Evolutionary conservation across 345 rosid genomes (phyloP).

Genomic region (Boechera divaricarpa): DNA sequence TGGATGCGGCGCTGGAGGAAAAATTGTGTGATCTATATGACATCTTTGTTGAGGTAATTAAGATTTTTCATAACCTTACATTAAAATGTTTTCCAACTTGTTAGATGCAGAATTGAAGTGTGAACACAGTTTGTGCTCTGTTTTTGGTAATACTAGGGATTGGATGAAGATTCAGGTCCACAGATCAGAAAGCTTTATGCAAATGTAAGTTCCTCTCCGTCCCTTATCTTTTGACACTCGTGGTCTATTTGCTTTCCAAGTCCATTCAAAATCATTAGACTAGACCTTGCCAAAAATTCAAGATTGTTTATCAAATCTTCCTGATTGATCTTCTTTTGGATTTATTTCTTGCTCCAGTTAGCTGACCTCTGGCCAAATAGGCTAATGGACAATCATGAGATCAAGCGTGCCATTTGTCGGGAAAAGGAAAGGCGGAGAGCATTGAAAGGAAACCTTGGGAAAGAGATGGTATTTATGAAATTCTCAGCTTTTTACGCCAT

Average conservation of each 20-base stretch:
- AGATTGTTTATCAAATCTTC: conserved; percentile 29
- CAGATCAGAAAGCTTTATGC: conserved; percentile 86
- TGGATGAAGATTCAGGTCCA: conserved; percentile 86
- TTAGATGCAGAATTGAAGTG: conserved; percentile 16
- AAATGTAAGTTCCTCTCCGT: conserved; percentile 59
- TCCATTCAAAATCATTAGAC: conserved; percentile 1
- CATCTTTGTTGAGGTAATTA: conserved; percentile 78
- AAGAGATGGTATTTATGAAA: conserved; percentile 37
- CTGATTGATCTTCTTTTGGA: conserved; percentile 40
- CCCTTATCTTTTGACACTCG: background rate
- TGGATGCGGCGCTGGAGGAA: conserved; percentile 80
- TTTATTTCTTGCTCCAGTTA: conserved; percentile 59
- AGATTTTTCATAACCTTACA: conserved; percentile 26
- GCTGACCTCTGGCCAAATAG: conserved; percentile 87
- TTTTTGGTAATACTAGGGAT: conserved; percentile 61
- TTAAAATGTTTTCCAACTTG: conserved; percentile 17
- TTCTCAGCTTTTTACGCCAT: background rate
- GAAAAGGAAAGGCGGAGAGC: conserved; percentile 72
- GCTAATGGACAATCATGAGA: conserved; percentile 88
- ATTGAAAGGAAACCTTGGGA: conserved; percentile 21
- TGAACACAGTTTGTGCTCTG: conserved; percentile 32
- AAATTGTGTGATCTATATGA: conserved; percentile 96
- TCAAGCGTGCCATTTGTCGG: conserved; percentile 82
- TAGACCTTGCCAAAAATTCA: conserved; percentile 2
- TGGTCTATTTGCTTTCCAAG: conserved; percentile 35